phyloP scores from a whole-genome alignment of 2,329 filamentous ascomycete genomes.

The Monosporascus sp. region DNA sequence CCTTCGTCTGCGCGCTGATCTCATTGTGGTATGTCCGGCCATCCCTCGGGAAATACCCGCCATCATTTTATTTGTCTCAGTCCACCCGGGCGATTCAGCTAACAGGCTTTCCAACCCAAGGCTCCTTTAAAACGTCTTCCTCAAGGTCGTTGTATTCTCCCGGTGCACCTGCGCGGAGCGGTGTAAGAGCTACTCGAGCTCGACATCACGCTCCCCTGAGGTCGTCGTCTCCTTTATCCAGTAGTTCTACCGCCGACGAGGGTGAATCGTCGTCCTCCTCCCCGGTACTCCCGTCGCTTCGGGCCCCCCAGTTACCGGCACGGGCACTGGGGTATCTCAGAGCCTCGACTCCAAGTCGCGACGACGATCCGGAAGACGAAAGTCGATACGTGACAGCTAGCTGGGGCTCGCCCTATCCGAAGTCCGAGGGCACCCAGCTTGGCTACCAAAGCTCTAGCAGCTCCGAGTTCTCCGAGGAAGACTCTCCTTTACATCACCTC shows the following conservation, averaged over 20 bases:
- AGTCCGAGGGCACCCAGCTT: slow-evolving; percentile 47
- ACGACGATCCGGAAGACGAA: slow-evolving; percentile 26
- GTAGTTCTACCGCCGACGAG: slow-evolving; percentile 53
- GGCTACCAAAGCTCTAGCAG: slow-evolving; percentile 51
- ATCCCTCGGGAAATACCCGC: neutral
- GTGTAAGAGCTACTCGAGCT: slow-evolving; percentile 33
- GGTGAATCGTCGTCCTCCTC: slow-evolving; percentile 46
- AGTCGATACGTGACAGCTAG: slow-evolving; percentile 62
- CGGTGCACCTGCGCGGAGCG: slow-evolving; percentile 58
- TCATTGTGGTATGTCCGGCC: slow-evolving; percentile 26
- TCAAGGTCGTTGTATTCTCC: slow-evolving; percentile 46
- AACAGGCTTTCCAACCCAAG: slow-evolving; percentile 17
- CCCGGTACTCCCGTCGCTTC: slow-evolving; percentile 53
- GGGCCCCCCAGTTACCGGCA: slow-evolving; percentile 51
- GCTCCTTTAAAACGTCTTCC: slow-evolving; percentile 51
- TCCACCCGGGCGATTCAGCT: neutral
- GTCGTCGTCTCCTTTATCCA: slow-evolving; percentile 54
- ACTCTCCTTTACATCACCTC: slow-evolving; percentile 55
- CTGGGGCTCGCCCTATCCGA: slow-evolving; percentile 88
- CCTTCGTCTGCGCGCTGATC: slow-evolving; percentile 58
- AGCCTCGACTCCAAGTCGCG: slow-evolving; percentile 36
- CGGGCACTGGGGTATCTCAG: slow-evolving; percentile 49
- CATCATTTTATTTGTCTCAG: neutral
- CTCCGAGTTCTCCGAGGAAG: slow-evolving; percentile 46
- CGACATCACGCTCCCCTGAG: slow-evolving; percentile 31